phyloP scores from a whole-genome alignment of 75 land plant genomes.

The Adiantum capillusveneris region DNA sequence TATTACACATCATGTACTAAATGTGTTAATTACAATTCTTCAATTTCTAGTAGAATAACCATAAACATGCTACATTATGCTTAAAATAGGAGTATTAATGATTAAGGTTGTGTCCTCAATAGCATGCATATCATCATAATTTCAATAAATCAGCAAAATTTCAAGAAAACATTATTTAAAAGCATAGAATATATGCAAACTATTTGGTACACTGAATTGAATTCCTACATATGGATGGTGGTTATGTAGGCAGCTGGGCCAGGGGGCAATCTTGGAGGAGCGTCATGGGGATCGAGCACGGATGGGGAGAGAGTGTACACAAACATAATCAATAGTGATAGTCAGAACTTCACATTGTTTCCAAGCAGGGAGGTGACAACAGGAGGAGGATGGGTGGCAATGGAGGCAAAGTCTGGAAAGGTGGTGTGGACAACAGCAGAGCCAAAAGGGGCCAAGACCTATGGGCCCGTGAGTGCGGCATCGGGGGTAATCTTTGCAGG shows the following conservation, averaged over 20 bases:
- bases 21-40: too few species aligned
- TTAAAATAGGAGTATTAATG: too few species aligned
- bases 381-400: constrained; percentile 41
- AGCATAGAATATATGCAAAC: too few species aligned
- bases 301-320: constrained; percentile 39
- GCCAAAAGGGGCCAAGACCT: constrained; percentile 23
- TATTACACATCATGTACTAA: not conserved
- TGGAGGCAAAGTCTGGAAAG: constrained; percentile 29
- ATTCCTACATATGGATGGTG: too few species aligned
- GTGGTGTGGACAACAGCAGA: constrained; percentile 31
- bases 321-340: constrained; percentile 29
- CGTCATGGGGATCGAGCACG: constrained; percentile 43
- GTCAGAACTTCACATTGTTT: constrained; percentile 5
- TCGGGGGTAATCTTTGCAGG: constrained; percentile 38
- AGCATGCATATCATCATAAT: too few species aligned
- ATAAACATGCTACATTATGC: too few species aligned
- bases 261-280: constrained; percentile 32
- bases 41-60: too few species aligned
- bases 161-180: too few species aligned
- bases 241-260: constrained; percentile 36
- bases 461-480: constrained; percentile 22
- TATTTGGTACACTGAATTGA: too few species aligned
- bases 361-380: constrained; percentile 17
- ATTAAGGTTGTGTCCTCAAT: too few species aligned
- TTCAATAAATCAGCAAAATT: too few species aligned